Evolutionary conservation across 2,329 filamentous ascomycete species (phyloP).

Genomic region (Pseudogymnoascus sp.): DNA sequence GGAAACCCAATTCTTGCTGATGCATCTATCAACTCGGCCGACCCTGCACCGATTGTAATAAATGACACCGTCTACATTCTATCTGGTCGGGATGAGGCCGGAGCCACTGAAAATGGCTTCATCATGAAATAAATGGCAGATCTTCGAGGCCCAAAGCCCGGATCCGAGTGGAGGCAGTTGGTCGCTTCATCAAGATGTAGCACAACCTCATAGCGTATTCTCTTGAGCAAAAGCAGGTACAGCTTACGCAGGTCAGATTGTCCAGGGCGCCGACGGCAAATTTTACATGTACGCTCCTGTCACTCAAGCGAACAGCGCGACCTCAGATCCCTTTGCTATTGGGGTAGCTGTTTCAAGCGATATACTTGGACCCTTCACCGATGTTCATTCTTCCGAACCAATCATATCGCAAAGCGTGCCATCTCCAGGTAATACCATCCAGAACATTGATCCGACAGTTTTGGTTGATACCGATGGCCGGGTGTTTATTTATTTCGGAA

Average conservation of each 20-base stretch:
- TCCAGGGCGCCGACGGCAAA: conserved; percentile 28
- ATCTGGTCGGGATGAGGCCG: conserved; percentile 30
- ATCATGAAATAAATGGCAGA: conserved; percentile 33
- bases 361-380: conserved; percentile 31
- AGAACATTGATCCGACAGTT: conserved; percentile 36
- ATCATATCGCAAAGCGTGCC: conserved; percentile 32
- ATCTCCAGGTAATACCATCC: conserved; percentile 28
- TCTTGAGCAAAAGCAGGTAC: conserved; percentile 30
- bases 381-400: conserved; percentile 30
- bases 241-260: conserved; percentile 33
- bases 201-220: conserved; percentile 28
- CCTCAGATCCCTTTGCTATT: conserved; percentile 31
- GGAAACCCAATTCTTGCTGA: conserved; percentile 34
- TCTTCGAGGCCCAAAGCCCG: conserved; percentile 27
- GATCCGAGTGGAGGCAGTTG: conserved; percentile 28
- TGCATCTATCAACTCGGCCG: conserved; percentile 33
- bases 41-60: conserved; percentile 34
- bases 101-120: conserved; percentile 26
- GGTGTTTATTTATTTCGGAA: conserved; percentile 34
- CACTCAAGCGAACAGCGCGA: conserved; percentile 23
- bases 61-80: conserved; percentile 33
- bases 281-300: conserved; percentile 35
- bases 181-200: conserved; percentile 29
- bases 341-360: conserved; percentile 32
- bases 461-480: conserved; percentile 31